These are phyloP conservation scores for Takashimella koratensis DNA, from an alignment of 1,284 basidiomycete genomes.

Conservation along the genomic window DNA sequence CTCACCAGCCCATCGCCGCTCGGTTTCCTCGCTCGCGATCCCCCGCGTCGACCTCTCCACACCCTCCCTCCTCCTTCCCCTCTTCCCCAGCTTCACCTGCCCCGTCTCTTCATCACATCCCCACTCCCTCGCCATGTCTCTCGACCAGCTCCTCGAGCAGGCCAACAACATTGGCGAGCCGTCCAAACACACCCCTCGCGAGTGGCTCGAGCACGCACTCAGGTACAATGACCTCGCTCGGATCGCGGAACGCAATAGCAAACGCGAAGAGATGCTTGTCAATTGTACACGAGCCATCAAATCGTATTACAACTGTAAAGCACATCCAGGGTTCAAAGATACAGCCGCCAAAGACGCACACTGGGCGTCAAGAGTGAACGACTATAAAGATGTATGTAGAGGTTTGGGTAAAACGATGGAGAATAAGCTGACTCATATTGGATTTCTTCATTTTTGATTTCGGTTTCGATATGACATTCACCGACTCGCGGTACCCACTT, in stretches of 20 bases:
- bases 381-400: slow-evolving; percentile 44
- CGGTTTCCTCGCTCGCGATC: too few species aligned
- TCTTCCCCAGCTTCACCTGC: not conserved
- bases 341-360: slow-evolving; percentile 26
- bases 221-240: slow-evolving; percentile 38
- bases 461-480: too few species aligned
- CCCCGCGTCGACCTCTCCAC: too few species aligned
- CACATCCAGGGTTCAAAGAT: slow-evolving; percentile 28
- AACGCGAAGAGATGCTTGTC: slow-evolving; percentile 41
- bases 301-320: slow-evolving; percentile 24
- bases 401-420: too few species aligned
- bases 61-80: not conserved
- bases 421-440: too few species aligned
- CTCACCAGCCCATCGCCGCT: too few species aligned
- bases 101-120: slow-evolving; percentile 4
- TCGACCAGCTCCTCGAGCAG: slow-evolving; percentile 1
- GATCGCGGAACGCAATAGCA: slow-evolving; percentile 31
- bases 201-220: slow-evolving; percentile 43
- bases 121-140: not conserved
- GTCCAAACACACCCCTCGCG: slow-evolving; percentile 23
- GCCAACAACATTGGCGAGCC: slow-evolving; percentile 17
- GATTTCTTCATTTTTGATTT: too few species aligned
- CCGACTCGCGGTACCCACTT: too few species aligned
- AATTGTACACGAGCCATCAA: slow-evolving; percentile 34
- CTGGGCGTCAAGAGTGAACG: slow-evolving; percentile 32